Conservation (phyloP, 371 early-diverging fungal genomes). For the Mucor velutinosus region DNA sequence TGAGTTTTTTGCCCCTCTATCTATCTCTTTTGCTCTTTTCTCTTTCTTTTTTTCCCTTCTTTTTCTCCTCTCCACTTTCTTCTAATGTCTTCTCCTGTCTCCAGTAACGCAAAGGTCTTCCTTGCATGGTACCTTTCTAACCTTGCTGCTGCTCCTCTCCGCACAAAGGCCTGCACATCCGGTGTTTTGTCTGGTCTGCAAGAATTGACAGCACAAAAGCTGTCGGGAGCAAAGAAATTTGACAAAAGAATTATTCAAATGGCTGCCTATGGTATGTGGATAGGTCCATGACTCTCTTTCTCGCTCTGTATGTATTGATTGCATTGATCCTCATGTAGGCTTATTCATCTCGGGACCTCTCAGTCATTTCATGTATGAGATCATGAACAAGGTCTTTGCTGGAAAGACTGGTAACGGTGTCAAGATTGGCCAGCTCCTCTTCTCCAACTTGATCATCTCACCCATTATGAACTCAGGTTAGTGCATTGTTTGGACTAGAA, state of each 20-base stretch:
- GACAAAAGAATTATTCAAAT: constrained; percentile 78
- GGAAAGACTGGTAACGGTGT: constrained; percentile 58
- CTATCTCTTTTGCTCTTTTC: neutral
- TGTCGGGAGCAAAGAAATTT: constrained; percentile 63
- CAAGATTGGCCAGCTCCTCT: constrained; percentile 66
- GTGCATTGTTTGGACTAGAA: constrained; percentile 7
- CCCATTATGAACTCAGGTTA: constrained; percentile 82
- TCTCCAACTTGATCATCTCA: constrained; percentile 70
- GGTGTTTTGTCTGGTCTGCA: constrained; percentile 76
- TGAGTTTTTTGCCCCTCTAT: constrained; percentile 9
- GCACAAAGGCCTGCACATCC: constrained; percentile 81
- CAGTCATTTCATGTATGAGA: constrained; percentile 69
- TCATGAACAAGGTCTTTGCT: constrained; percentile 66
- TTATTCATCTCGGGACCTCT: constrained; percentile 73
- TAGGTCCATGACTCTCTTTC: neutral
- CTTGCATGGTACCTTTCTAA: constrained; percentile 66
- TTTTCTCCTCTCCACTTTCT: neutral
- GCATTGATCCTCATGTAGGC: constrained; percentile 23
- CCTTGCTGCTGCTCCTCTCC: constrained; percentile 68
- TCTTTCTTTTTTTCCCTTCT: neutral
- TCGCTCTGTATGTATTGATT: neutral
- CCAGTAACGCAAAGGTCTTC: constrained; percentile 30
- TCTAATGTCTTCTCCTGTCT: constrained; percentile 10
- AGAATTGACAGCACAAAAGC: constrained; percentile 75
- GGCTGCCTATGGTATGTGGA: constrained; percentile 71